Conservation (phyloP, 75 land plant genomes). For the Pinus albicaulis region DNA sequence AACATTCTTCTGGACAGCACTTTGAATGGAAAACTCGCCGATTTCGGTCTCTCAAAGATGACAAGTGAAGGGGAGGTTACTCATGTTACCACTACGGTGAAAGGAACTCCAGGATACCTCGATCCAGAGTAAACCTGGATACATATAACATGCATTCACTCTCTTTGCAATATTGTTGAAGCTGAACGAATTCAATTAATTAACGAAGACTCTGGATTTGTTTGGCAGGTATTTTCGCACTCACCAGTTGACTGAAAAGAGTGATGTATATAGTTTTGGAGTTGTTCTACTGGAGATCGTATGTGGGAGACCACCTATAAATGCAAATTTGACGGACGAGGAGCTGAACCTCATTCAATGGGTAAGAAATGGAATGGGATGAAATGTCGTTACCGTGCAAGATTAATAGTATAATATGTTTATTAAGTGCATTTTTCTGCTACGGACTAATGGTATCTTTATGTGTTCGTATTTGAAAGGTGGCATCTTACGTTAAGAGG, state of each 20-base stretch:
- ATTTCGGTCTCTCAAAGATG: conserved; percentile 11
- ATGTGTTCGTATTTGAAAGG: neutral
- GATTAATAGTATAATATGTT: no score
- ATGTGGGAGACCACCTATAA: conserved; percentile 16
- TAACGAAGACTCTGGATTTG: neutral
- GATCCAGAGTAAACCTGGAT: conserved; percentile 25
- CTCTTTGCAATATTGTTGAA: no score
- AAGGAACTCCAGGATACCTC: conserved; percentile 15
- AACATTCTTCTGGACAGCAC: conserved; percentile 8
- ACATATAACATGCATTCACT: neutral
- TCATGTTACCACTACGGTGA: neutral
- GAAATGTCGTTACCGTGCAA: no score
- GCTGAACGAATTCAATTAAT: no score
- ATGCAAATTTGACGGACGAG: neutral
- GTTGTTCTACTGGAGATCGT: conserved; percentile 18
- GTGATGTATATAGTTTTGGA: conserved; percentile 27
- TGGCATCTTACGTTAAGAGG: neutral
- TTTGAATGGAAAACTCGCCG: conserved; percentile 4
- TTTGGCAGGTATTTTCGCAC: conserved; percentile 16
- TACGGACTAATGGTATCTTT: no score
- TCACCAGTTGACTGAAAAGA: conserved; percentile 13
- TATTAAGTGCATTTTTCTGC: no score
- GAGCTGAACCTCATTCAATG: no score
- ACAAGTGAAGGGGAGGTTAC: neutral
- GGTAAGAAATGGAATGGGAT: no score